Evolutionary conservation across 805 yeast genomes (phyloP), one percentile per base, ranked within the genome.

Genomic region (Ogataea parapolymorpha): DNA sequence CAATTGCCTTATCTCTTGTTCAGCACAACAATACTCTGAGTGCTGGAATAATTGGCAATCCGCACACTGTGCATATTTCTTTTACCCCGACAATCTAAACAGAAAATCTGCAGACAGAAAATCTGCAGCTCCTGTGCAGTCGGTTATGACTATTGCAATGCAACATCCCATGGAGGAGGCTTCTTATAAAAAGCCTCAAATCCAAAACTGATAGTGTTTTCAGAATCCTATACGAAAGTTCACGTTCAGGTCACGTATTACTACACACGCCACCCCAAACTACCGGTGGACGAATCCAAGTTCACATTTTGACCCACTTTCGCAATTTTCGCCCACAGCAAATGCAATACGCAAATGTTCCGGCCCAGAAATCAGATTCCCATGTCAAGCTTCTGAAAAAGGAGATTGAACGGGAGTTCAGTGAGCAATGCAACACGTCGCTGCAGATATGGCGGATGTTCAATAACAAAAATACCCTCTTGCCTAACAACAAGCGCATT

Each of bases 371-470:
- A 20, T 30, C 41, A 22, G 49, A 40, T 13, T 48, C 52, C 24
- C 56, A 58, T n/a, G 35, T 49, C 26, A 48, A 41, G 28, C 38
- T 47, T 3, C 39, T 61, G 23, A 56, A 54, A 28, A 46, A 49
- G 10, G 68, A 63, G 39, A 54, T 63, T n/a, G 44, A 46, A 12
- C 45, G 46, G 12, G 68, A 63, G 39, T 43, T 55, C n/a, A 24
- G 36, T 5, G 52, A 47, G 13, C 50, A 50, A 23, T 55, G 54
- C 14, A 59, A 58, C 36, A 49, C 56, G 11, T 65, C 69, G 2
- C 38, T 65, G 17, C 55, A 61, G 35, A 58, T 65, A 11, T 65
- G 65, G 62, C 60, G 50, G 45, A 63, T 65, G 67, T 62, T 62
- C 45, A 60, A 55, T 44, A 59, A 57, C 42, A 61, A 58, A 34